Conservation (phyloP, 2,329 filamentous ascomycete genomes). For the Colletotrichum sp. region DNA sequence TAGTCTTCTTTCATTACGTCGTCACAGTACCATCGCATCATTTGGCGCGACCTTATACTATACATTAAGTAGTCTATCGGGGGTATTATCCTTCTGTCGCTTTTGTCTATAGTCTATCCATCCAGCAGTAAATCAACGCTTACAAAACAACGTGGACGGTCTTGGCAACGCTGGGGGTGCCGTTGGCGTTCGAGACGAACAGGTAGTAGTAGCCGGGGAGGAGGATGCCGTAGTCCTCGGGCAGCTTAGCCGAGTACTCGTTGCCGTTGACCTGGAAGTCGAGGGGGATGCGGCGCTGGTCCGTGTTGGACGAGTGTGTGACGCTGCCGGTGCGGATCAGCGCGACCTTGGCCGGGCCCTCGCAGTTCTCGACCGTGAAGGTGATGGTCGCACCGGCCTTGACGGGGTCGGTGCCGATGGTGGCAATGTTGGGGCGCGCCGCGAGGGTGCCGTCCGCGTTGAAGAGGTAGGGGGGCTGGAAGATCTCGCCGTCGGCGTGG, state of each 20-base stretch:
- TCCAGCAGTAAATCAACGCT: not conserved
- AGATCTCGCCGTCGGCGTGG: slow-evolving; percentile 61
- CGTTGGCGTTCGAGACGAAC: slow-evolving; percentile 50
- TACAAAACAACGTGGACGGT: slow-evolving; percentile 36
- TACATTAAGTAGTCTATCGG: not conserved
- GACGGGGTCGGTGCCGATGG: slow-evolving; percentile 28
- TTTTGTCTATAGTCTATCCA: slow-evolving; percentile 1
- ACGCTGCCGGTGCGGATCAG: slow-evolving; percentile 53
- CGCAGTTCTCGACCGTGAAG: slow-evolving; percentile 37
- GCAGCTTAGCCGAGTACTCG: slow-evolving; percentile 45
- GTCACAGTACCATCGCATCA: not conserved
- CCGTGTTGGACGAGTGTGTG: slow-evolving; percentile 63
- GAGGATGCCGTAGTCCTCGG: slow-evolving; percentile 51
- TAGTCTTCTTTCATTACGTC: not conserved
- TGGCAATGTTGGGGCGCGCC: slow-evolving; percentile 45
- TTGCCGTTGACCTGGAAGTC: slow-evolving; percentile 27
- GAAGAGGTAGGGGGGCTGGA: slow-evolving; percentile 60
- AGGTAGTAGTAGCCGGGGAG: slow-evolving; percentile 60
- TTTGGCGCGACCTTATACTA: not conserved
- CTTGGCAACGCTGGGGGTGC: slow-evolving; percentile 51
- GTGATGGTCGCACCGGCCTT: slow-evolving; percentile 25
- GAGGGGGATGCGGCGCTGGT: slow-evolving; percentile 59
- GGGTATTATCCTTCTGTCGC: not conserved
- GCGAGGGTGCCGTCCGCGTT: slow-evolving; percentile 43
- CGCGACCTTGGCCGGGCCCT: slow-evolving; percentile 33